Conservation (phyloP, 768 basidiomycete species). For the Suillus luteus region DNA sequence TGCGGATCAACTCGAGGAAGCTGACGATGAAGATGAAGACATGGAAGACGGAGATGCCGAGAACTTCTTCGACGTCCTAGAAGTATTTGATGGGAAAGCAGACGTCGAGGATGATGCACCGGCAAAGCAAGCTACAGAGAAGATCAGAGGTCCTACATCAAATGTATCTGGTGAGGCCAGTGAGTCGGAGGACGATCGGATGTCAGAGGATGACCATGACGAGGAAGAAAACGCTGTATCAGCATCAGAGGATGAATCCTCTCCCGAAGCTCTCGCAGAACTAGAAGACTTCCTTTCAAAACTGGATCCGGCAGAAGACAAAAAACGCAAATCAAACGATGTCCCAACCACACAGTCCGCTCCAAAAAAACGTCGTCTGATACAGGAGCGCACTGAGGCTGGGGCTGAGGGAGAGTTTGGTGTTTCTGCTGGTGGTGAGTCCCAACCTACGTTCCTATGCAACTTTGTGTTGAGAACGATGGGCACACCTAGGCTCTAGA, state of each 20-base stretch:
- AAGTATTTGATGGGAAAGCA: constrained; percentile 65
- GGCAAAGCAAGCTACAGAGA: neutral
- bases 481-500: constrained; percentile 38
- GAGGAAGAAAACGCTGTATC: constrained; percentile 40
- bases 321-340: constrained; percentile 54
- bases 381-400: constrained; percentile 75
- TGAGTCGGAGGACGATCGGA: constrained; percentile 38
- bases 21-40: constrained; percentile 37
- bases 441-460: constrained; percentile 7
- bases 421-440: constrained; percentile 48
- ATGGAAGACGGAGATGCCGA: constrained; percentile 50
- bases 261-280: constrained; percentile 62
- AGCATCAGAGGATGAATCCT: constrained; percentile 49
- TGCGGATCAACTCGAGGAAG: constrained; percentile 31
- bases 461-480: neutral
- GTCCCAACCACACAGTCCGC: constrained; percentile 21
- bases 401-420: constrained; percentile 84
- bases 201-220: constrained; percentile 41
- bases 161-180: constrained; percentile 15
- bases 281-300: constrained; percentile 72
- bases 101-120: constrained; percentile 30
- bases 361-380: constrained; percentile 53
- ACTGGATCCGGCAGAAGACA: constrained; percentile 54
- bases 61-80: constrained; percentile 64
- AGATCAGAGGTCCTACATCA: neutral